Percentiles rank a stretch among this genome's conserved stretches.
Evolutionary conservation across 1,284 basidiomycete genomes (phyloP).

Genomic region (Prillingera fragicola): DNA sequence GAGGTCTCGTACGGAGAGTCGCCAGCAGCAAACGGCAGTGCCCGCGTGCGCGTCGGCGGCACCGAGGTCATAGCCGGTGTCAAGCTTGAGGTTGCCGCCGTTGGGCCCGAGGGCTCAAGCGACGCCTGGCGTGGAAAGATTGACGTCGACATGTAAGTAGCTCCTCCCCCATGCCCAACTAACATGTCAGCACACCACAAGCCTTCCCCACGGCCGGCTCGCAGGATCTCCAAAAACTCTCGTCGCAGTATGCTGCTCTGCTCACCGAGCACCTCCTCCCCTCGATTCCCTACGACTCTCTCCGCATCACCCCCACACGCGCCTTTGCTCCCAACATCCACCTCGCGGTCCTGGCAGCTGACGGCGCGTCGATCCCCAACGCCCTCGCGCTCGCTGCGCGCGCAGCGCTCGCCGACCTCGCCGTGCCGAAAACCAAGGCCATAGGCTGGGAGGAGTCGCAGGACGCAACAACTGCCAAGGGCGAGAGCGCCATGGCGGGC

Average conservation of each 20-base stretch:
- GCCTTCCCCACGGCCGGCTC: slow-evolving; percentile 33
- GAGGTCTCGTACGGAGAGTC: slow-evolving; percentile 40
- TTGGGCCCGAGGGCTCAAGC: slow-evolving; percentile 6
- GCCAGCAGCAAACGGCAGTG: slow-evolving; percentile 44
- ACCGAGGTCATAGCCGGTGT: slow-evolving; percentile 47
- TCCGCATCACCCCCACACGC: slow-evolving; percentile 26
- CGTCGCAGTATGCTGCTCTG: slow-evolving; percentile 33
- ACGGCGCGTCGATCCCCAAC: slow-evolving; percentile 30
- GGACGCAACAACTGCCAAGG: no score
- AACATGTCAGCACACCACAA: slow-evolving; percentile 37
- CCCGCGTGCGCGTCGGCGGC: slow-evolving; percentile 35
- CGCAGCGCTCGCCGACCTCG: slow-evolving; percentile 39
- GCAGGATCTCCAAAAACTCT: slow-evolving; percentile 23
- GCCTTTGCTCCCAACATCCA: neutral
- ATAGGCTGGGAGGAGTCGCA: slow-evolving; percentile 34
- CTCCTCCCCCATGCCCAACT: neutral
- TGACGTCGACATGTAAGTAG: slow-evolving; percentile 46
- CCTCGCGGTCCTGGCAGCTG: slow-evolving; percentile 32
- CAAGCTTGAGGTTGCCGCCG: slow-evolving; percentile 42
- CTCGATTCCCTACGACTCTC: slow-evolving; percentile 32
- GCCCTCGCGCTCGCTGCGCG: slow-evolving; percentile 39
- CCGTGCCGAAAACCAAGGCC: slow-evolving; percentile 37
- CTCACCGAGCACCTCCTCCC: slow-evolving; percentile 44
- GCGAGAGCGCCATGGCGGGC: slow-evolving; percentile 32
- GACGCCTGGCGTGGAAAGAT: slow-evolving; percentile 36